These are phyloP conservation scores for Babesia sp. DNA, from an alignment of 169 alveolate genomes.

Conservation along the genomic window DNA sequence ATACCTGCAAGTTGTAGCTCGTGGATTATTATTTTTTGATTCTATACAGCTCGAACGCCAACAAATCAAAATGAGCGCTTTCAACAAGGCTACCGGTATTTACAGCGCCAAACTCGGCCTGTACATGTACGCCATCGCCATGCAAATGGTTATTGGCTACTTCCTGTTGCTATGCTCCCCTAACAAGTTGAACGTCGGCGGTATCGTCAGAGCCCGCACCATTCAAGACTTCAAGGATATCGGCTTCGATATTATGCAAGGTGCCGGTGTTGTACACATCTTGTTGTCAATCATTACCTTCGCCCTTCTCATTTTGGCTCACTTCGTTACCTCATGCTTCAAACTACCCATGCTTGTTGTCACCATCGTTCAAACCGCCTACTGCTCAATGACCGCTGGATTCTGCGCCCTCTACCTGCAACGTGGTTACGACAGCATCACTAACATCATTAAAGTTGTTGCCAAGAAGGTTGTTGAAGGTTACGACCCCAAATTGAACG, in stretches of 20 bases:
- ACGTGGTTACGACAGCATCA: slow-evolving; percentile 45
- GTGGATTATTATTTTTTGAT: no score
- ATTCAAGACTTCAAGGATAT: slow-evolving; percentile 20
- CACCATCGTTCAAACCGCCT: slow-evolving; percentile 48
- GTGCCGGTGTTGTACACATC: slow-evolving; percentile 55
- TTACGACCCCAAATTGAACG: neutral
- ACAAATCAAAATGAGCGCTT: slow-evolving; percentile 28
- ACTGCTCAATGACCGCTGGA: slow-evolving; percentile 54
- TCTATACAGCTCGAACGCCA: no score
- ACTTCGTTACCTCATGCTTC: slow-evolving; percentile 52
- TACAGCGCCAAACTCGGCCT: slow-evolving; percentile 62
- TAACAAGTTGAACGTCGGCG: slow-evolving; percentile 30
- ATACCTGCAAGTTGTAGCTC: no score
- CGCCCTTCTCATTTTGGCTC: slow-evolving; percentile 33
- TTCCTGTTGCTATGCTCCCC: slow-evolving; percentile 56
- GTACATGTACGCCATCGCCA: slow-evolving; percentile 55
- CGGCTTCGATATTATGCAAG: slow-evolving; percentile 57
- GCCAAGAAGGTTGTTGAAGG: slow-evolving; percentile 1
- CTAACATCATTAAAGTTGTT: slow-evolving; percentile 1
- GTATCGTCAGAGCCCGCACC: slow-evolving; percentile 30
- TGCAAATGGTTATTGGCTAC: slow-evolving; percentile 45
- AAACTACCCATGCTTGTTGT: slow-evolving; percentile 53
- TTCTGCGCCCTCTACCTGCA: slow-evolving; percentile 50
- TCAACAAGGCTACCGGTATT: slow-evolving; percentile 50
- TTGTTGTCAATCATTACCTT: slow-evolving; percentile 35